Conservation (phyloP, 306 rosid species). For the Vigna angularis region DNA sequence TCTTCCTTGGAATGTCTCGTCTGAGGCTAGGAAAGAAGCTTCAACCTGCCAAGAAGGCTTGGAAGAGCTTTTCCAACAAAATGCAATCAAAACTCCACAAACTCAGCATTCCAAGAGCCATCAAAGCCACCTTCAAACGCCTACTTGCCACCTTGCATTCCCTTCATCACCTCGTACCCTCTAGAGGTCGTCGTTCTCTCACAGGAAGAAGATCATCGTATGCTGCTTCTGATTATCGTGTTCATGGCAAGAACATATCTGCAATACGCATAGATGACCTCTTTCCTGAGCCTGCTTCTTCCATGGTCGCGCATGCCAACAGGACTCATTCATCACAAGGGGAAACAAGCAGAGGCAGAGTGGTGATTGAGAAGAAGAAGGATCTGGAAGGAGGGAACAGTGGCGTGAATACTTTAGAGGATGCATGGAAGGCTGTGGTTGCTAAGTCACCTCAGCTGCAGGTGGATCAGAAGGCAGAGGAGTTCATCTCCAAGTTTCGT, state of each 20-base stretch:
- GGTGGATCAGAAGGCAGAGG: constrained; percentile 61
- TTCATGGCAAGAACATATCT: constrained; percentile 36
- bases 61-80: constrained; percentile 59
- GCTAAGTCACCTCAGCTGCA: constrained; percentile 46
- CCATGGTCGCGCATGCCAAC: neutral
- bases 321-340: constrained; percentile 24
- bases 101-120: constrained; percentile 50
- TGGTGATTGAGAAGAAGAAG: constrained; percentile 22
- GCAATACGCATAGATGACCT: constrained; percentile 71
- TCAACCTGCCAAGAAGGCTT: constrained; percentile 61
- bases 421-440: constrained; percentile 54
- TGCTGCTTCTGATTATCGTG: constrained; percentile 38
- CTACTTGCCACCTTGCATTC: constrained; percentile 46
- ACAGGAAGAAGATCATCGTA: constrained; percentile 33
- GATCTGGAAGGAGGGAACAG: constrained; percentile 28
- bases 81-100: constrained; percentile 53
- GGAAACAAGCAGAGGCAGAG: constrained; percentile 48
- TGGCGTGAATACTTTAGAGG: constrained; percentile 42
- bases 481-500: constrained; percentile 65
- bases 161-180: constrained; percentile 45
- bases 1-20: constrained; percentile 52
- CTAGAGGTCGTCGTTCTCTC: constrained; percentile 51
- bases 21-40: constrained; percentile 58
- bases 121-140: constrained; percentile 51
- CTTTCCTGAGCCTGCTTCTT: constrained; percentile 44